Evolutionary conservation across 768 basidiomycete species (phyloP).

Genomic region (Holtermannia corniformis): DNA sequence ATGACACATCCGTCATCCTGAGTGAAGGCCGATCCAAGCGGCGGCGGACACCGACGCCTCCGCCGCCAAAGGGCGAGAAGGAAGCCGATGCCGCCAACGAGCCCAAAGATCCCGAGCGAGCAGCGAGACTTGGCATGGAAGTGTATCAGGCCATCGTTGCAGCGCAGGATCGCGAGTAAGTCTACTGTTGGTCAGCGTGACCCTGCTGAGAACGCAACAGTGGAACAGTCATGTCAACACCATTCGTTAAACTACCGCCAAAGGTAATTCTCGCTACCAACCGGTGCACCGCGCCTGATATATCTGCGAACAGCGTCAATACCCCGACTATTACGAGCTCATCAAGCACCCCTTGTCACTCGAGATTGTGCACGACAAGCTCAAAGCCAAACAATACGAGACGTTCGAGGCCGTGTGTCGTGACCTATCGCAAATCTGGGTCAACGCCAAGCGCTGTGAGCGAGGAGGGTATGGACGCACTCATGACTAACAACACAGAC

Average conservation of each 20-base stretch:
- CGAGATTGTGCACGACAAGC: slow-evolving; percentile 23
- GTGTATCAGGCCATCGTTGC: slow-evolving; percentile 28
- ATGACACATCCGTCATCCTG: slow-evolving; percentile 29
- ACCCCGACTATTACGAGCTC: slow-evolving; percentile 35
- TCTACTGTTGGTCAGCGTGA: not conserved
- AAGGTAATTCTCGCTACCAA: slow-evolving; percentile 14
- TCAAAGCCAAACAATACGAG: slow-evolving; percentile 20
- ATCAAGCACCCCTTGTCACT: slow-evolving; percentile 37
- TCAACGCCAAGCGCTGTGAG: slow-evolving; percentile 41
- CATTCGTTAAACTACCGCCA: slow-evolving; percentile 32
- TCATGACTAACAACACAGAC: slow-evolving; percentile 13
- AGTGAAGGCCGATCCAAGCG: slow-evolving; percentile 23
- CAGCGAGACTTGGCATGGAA: slow-evolving; percentile 19
- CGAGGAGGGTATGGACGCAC: not conserved
- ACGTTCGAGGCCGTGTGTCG: slow-evolving; percentile 26
- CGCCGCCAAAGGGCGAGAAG: slow-evolving; percentile 6
- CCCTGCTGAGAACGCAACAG: not conserved
- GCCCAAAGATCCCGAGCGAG: slow-evolving; percentile 27
- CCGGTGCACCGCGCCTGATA: not conserved
- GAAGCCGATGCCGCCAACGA: slow-evolving; percentile 9
- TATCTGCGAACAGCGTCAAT: slow-evolving; percentile 12
- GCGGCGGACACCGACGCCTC: slow-evolving; percentile 18
- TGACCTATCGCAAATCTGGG: slow-evolving; percentile 37
- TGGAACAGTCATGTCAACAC: slow-evolving; percentile 23
- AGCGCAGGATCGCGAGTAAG: slow-evolving; percentile 24